A percentile compares a stretch with the other conserved stretches of the same genome.
Evolutionary conservation across 2,329 filamentous ascomycete genomes (phyloP).

Genomic region (Pseudogymnoascus sp.): DNA sequence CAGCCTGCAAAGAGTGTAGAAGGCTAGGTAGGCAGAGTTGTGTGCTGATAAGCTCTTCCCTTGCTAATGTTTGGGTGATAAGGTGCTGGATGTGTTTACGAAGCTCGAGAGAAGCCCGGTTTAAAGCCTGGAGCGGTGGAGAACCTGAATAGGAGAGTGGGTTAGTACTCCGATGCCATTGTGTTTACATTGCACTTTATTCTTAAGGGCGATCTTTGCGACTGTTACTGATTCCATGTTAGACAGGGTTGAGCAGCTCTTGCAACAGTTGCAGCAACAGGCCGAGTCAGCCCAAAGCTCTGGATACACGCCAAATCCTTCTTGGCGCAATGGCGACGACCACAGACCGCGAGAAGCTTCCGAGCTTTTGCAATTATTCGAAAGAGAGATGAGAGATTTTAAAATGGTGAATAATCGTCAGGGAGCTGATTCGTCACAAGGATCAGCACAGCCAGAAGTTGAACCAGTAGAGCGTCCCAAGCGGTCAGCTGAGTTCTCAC

Average conservation of each 20-base stretch:
- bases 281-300: not conserved
- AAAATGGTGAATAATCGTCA: conserved; percentile 3
- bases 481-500: conserved; percentile 1
- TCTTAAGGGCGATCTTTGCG: conserved; percentile 17
- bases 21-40: conserved; percentile 22
- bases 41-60: not conserved
- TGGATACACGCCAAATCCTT: not conserved
- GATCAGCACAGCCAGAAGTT: not conserved
- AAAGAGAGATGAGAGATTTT: not conserved
- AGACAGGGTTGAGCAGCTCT: conserved; percentile 18
- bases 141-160: conserved; percentile 30
- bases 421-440: not conserved
- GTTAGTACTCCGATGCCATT: conserved; percentile 16
- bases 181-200: not conserved
- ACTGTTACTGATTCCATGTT: conserved; percentile 16
- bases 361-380: not conserved
- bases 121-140: conserved; percentile 34
- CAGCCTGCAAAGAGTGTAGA: conserved; percentile 29
- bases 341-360: not conserved
- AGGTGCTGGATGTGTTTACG: conserved; percentile 28
- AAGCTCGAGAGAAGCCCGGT: conserved; percentile 31
- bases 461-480: not conserved
- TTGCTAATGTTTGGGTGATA: not conserved
- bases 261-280: conserved; percentile 11
- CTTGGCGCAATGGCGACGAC: not conserved